A percentile compares a stretch with the other conserved stretches of the same genome.
Conservation (phyloP, 2,329 filamentous ascomycete genomes). For the Alternaria postmessia region DNA sequence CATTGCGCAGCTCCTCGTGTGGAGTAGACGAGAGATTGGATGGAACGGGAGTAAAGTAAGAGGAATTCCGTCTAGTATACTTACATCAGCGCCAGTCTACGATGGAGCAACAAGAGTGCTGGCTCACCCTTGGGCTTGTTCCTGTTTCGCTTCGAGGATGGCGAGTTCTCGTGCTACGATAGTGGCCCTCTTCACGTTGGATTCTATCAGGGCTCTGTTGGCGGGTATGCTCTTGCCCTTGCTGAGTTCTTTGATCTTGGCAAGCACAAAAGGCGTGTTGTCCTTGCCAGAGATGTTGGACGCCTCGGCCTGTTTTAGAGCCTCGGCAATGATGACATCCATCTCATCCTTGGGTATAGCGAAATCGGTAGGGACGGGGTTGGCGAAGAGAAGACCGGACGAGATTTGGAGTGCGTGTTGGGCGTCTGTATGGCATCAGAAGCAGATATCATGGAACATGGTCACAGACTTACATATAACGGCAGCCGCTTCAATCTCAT, state of each 20-base stretch:
- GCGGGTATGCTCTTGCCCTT: slow-evolving; percentile 74
- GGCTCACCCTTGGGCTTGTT: slow-evolving; percentile 49
- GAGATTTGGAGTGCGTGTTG: slow-evolving; percentile 76
- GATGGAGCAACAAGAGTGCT: slow-evolving; percentile 39
- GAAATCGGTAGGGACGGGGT: slow-evolving; percentile 77
- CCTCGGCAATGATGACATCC: slow-evolving; percentile 51
- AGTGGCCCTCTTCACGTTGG: slow-evolving; percentile 71
- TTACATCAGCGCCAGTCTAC: slow-evolving; percentile 50
- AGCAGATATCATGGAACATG: neutral
- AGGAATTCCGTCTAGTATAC: slow-evolving; percentile 43
- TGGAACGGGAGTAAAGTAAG: slow-evolving; percentile 34
- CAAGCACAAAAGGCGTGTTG: slow-evolving; percentile 86
- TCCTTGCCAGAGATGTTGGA: slow-evolving; percentile 69
- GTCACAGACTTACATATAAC: slow-evolving; percentile 70
- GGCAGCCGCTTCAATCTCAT: slow-evolving; percentile 84
- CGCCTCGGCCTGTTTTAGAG: slow-evolving; percentile 48
- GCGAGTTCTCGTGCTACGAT: slow-evolving; percentile 70
- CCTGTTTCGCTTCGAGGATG: slow-evolving; percentile 58
- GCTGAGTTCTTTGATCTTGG: slow-evolving; percentile 80
- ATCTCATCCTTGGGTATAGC: slow-evolving; percentile 69
- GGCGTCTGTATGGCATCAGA: slow-evolving; percentile 61
- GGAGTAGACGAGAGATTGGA: slow-evolving; percentile 23
- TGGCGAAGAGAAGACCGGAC: slow-evolving; percentile 86
- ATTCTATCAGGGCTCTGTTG: slow-evolving; percentile 74
- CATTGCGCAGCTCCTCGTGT: slow-evolving; percentile 20